phyloP scores from a whole-genome alignment of 1,284 basidiomycete species.

The Trametes sp. region DNA sequence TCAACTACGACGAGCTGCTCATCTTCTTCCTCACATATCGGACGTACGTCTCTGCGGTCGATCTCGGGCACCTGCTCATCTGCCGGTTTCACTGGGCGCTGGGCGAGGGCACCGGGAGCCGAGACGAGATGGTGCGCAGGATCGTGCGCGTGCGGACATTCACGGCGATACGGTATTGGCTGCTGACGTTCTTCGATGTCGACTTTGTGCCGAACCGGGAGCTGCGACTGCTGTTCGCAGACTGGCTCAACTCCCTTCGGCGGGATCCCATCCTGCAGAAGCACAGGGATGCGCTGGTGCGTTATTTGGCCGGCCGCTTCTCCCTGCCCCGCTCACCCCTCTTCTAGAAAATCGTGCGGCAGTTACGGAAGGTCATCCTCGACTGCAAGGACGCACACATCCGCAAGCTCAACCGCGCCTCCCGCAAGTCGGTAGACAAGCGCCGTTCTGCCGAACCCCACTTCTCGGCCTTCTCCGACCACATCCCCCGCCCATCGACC shows the following conservation, averaged over 20 bases:
- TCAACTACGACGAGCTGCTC: conserved; percentile 84
- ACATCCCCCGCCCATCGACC: conserved; percentile 45
- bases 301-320: conserved; percentile 40
- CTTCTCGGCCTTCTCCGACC: conserved; percentile 35
- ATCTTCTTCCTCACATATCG: conserved; percentile 91
- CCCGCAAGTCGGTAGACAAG: conserved; percentile 30
- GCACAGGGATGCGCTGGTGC: conserved; percentile 73
- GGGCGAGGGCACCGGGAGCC: conserved; percentile 55
- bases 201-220: conserved; percentile 87
- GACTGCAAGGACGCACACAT: conserved; percentile 78
- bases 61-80: conserved; percentile 81
- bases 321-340: conserved; percentile 5
- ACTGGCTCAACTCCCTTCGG: conserved; percentile 81
- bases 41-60: conserved; percentile 77
- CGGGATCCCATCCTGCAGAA: conserved; percentile 71
- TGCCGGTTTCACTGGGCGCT: conserved; percentile 89
- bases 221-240: conserved; percentile 71
- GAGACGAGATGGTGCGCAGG: conserved; percentile 72
- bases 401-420: conserved; percentile 40
- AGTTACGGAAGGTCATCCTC: conserved; percentile 81
- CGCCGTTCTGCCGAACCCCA: conserved; percentile 26
- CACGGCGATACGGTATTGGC: conserved; percentile 86
- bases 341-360: conserved; percentile 74
- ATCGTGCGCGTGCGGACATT: conserved; percentile 88
- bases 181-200: conserved; percentile 85